Evolutionary conservation across 176 grass and related monocot genomes (phyloP).

Genomic region (Carex kokanica): DNA sequence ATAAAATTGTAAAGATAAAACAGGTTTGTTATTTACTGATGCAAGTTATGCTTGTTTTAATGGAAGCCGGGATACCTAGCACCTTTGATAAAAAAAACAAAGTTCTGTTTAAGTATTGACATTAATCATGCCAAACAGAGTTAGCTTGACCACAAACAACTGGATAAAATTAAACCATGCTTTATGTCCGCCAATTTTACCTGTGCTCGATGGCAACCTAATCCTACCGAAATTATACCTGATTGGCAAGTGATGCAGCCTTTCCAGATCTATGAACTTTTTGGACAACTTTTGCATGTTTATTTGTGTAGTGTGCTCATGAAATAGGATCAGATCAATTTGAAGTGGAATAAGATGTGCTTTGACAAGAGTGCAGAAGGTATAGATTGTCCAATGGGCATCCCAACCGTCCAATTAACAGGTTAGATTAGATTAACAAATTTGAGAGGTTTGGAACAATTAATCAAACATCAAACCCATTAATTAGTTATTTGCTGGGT

Average conservation of each 20-base stretch:
- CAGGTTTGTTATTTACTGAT: not conserved
- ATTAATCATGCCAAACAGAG: not conserved
- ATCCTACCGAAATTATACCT: not conserved
- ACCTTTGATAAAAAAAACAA: not conserved
- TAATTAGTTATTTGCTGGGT: not conserved
- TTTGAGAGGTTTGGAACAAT: not conserved
- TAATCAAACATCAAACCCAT: not conserved
- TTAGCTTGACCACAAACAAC: not conserved
- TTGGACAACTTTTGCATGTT: not conserved
- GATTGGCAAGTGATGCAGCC: not conserved
- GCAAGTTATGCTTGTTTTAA: not conserved
- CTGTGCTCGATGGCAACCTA: not conserved
- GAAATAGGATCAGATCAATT: not conserved
- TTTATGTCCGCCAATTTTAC: not conserved
- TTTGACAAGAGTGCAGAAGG: not conserved
- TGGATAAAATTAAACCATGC: not conserved
- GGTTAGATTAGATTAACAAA: not conserved
- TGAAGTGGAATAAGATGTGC: not conserved
- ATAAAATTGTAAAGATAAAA: slow-evolving; percentile 2
- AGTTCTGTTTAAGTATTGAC: not conserved
- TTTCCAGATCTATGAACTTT: not conserved
- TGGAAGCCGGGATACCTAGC: not conserved
- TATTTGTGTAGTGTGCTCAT: not conserved
- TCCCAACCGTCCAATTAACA: not conserved
- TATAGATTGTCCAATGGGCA: not conserved